Base-by-base conservation (phyloP, 768 basidiomycete genomes). In the Suillus fuscotomentosus region DNA sequence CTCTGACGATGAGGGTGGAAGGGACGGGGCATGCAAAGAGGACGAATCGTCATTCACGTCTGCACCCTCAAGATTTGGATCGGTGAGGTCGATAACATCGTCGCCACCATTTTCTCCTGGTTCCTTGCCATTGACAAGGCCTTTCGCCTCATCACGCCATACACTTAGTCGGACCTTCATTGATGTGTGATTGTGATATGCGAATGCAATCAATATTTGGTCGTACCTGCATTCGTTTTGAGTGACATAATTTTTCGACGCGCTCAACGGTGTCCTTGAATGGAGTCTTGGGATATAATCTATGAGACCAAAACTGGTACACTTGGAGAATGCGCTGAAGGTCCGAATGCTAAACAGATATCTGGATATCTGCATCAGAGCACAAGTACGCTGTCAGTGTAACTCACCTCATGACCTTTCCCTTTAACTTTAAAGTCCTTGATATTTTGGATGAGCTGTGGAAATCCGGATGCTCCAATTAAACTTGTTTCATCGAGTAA, bases 291-390 rank as follows among this genome's bases (percentile, higher is more conserved):
- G 97, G 97, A 72, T 91, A 96, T 82, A 99, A 82, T 70, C 84
- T 86, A 78, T 99, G 97, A 4, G 94, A 85, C 97, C 97, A 99
- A 70, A 95, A 91, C 71, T 95, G 94, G 73, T 99, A 99, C 42
- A 91, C 79, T 66, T 88, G 86, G 62, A 99, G 80, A 15, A 98
- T 78, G 45, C 91, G 82, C 67, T 86, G 86, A 45, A 99, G 83
- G 76, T 99, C 96, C 60, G 84, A 76, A n/a, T 81, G 82, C 96
- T 98, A 60, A 27, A 27, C 13, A 5, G 51, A 62, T 1, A 14
- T 51, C 42, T 38, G 27, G 57, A 6, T 5, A 59, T 59, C 57
- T 20, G 39, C 17, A 59, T 59, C 24, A 59, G 57, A 11, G 27
- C 17, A 3, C 57, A 42, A 13, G 41, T 27, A 10, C 11, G 22